A percentile compares a stretch with the other conserved stretches of the same genome.
phyloP scores from a whole-genome alignment of 441 rosid species.

The Adansonia gregorii region DNA sequence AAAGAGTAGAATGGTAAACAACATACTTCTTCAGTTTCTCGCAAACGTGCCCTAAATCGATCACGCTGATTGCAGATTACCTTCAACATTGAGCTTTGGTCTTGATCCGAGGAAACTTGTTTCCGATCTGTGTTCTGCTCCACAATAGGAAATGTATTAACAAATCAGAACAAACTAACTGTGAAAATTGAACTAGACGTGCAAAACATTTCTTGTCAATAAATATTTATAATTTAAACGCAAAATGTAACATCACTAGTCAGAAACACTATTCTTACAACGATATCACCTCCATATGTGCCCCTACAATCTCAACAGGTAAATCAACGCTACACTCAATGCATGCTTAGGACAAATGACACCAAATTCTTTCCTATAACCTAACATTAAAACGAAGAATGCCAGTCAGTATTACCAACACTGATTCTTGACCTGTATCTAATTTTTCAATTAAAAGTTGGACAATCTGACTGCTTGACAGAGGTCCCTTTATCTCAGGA shows the following conservation, averaged over 20 bases:
- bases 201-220: not conserved
- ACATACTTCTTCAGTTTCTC: constrained; percentile 93
- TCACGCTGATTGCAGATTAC: constrained; percentile 98
- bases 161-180: not conserved
- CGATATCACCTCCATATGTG: not conserved
- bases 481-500: not conserved
- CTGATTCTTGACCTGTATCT: not conserved
- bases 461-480: not conserved
- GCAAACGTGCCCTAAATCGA: constrained; percentile 84
- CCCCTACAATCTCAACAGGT: constrained; percentile 8
- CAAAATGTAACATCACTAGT: not conserved
- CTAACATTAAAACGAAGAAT: constrained; percentile 9
- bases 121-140: constrained; percentile 72
- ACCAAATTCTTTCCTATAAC: constrained; percentile 5
- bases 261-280: constrained; percentile 16
- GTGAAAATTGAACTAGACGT: constrained; percentile 20
- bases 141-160: constrained; percentile 26
- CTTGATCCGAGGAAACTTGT: constrained; percentile 84
- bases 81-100: constrained; percentile 97
- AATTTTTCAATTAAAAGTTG: not conserved
- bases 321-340: constrained; percentile 6
- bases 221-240: constrained; percentile 1
- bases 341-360: not conserved
- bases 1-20: constrained; percentile 3
- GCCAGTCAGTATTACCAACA: not conserved